Percentiles rank a stretch among this genome's conserved stretches.
Evolutionary conservation across 768 basidiomycete genomes (phyloP).

Genomic region (Chlorophyllum brunneum): DNA sequence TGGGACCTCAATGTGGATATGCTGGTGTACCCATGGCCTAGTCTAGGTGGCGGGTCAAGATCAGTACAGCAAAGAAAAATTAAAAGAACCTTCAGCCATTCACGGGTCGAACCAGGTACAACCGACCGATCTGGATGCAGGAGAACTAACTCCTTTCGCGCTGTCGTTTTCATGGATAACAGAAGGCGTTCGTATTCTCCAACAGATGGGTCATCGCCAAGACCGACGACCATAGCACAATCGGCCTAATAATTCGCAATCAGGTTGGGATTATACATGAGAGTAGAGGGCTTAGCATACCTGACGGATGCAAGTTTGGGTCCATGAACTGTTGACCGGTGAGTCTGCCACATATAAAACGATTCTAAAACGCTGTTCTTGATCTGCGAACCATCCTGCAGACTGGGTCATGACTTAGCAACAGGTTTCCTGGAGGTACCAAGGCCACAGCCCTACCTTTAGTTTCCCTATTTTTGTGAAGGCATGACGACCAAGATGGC

Average conservation of each 20-base stretch:
- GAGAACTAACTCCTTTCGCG: constrained; percentile 94
- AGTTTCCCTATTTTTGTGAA: constrained; percentile 97
- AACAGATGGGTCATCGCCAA: constrained; percentile 86
- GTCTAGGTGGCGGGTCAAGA: constrained; percentile 43
- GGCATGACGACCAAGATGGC: constrained; percentile 89
- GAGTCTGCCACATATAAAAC: constrained; percentile 97
- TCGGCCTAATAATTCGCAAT: constrained; percentile 64
- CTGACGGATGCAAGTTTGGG: constrained; percentile 96
- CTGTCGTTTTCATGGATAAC: constrained; percentile 95
- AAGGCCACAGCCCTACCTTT: constrained; percentile 59
- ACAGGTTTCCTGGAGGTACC: background rate
- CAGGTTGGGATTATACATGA: background rate
- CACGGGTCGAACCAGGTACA: constrained; percentile 84
- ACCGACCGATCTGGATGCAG: constrained; percentile 91
- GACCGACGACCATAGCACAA: constrained; percentile 89
- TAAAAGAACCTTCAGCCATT: constrained; percentile 81
- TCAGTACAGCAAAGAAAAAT: background rate
- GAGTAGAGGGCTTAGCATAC: constrained; percentile 28
- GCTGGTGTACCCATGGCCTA: constrained; percentile 94
- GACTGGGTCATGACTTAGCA: constrained; percentile 24
- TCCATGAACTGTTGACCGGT: constrained; percentile 93
- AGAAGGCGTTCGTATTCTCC: constrained; percentile 95
- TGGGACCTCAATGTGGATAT: constrained; percentile 90
- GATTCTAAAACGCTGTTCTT: constrained; percentile 88
- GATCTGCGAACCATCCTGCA: constrained; percentile 87